Evolutionary conservation across 768 basidiomycete species (phyloP).

Genomic region (Boletus sensibilis): DNA sequence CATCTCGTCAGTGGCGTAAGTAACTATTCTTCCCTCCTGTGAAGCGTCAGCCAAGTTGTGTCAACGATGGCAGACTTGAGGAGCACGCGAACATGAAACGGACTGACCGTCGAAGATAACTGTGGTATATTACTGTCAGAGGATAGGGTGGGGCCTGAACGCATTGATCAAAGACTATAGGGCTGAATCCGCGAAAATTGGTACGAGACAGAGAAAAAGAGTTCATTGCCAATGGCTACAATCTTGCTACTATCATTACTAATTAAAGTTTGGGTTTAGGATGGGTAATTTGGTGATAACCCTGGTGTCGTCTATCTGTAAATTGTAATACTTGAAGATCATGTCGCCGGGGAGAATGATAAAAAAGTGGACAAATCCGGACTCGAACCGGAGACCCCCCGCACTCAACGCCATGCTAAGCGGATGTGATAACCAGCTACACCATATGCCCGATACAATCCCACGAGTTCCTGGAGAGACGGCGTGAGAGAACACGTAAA

Average conservation of each 20-base stretch:
- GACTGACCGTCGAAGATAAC: too few relatives aligned
- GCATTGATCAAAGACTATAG: background rate
- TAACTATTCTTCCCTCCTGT: too few relatives aligned
- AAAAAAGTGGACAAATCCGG: conserved; percentile 38
- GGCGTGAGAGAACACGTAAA: conserved; percentile 10
- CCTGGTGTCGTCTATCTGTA: too few relatives aligned
- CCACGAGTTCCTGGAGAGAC: background rate
- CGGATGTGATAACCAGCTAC: conserved; percentile 43
- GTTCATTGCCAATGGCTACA: background rate
- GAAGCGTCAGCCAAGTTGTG: too few relatives aligned
- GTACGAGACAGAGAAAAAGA: background rate
- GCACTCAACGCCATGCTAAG: conserved; percentile 37
- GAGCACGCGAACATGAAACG: too few relatives aligned
- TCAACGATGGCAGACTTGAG: too few relatives aligned
- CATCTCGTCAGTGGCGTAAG: too few relatives aligned
- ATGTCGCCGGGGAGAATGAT: background rate
- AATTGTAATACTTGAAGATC: too few relatives aligned
- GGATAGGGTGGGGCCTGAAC: too few relatives aligned
- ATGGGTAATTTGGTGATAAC: too few relatives aligned
- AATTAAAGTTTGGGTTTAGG: background rate
- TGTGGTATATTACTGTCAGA: too few relatives aligned
- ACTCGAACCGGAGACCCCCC: conserved; percentile 42
- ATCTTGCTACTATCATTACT: background rate
- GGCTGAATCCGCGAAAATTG: conserved; percentile 6
- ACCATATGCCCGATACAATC: conserved; percentile 36